Base-by-base conservation (phyloP, 1,284 basidiomycete species). In the Cryptococcus sp. region DNA sequence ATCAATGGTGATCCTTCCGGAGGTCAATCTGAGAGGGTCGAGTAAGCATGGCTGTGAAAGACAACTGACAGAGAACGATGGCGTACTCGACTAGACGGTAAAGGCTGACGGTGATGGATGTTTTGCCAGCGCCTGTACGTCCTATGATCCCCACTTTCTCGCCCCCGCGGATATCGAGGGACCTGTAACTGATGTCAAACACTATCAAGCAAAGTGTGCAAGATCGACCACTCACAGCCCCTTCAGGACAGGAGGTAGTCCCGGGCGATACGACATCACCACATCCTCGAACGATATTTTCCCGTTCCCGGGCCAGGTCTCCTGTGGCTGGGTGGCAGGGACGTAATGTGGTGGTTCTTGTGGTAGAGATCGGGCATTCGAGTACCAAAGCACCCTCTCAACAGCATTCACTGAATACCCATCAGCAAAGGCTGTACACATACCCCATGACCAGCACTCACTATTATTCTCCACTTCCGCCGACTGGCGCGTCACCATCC, bases 301-400 rank as follows among this genome's bases (percentile, higher is more conserved):
- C 6, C 73, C 78, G 6, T 55, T 53, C 21, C 49, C 35, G 4
- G 73, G 76, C 78, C 74, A 78, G 3, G 78, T 70, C 2, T 75
- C 56, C 3, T 79, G 70, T 2, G 86, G 86, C 57, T 81, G 81
- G 24, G 72, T 78, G n/a, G 80, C 80, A 5, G 78, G 71, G 15
- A 84, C 79, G 58, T 85, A 82, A 62, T 86, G 82, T 0, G 84
- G 78, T 1, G 83, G 81, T 67, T 89, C 87, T 69, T 86, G 85
- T n/a, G 82, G 80, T 24, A 80, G 60, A 49, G 81, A 79, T 37
- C 78, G 76, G 51, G 79, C 79, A 45, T 82, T 83, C 2, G 69
- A 60, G 70, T 88, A 89, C 61, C 85, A 81, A 2, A 85, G 74
- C 4, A 88, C 81, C 66, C 86, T 77, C 74, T 90, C 87, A 1